phyloP scores from a whole-genome alignment of 2,329 filamentous ascomycete species.

The Diaporthe ilicicola region DNA sequence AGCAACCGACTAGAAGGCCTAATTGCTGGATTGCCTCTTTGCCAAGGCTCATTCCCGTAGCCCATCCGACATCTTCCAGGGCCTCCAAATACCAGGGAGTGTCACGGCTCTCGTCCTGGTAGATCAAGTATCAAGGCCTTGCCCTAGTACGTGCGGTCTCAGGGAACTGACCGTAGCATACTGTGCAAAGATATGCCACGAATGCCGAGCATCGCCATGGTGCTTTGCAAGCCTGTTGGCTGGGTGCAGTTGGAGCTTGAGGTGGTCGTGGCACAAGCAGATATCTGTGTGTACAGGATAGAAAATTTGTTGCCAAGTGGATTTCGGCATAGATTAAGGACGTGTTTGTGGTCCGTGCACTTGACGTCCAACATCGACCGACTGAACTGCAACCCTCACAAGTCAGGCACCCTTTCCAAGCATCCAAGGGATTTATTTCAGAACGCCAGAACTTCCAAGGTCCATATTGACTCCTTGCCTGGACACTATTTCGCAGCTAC shows the following conservation, averaged over 20 bases:
- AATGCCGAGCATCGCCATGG: too few species aligned
- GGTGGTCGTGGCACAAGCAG: background rate
- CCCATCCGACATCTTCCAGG: background rate
- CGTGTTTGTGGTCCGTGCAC: background rate
- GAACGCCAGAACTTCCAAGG: background rate
- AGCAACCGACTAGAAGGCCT: background rate
- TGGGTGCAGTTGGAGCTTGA: background rate
- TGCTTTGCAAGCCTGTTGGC: background rate
- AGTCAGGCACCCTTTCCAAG: background rate
- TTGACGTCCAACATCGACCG: background rate
- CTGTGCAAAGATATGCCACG: background rate
- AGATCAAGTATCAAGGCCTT: background rate
- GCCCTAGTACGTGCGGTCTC: background rate
- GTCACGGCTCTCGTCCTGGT: background rate
- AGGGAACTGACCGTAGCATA: background rate
- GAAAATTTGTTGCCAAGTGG: background rate
- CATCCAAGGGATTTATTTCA: background rate
- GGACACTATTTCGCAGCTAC: background rate
- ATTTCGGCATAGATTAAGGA: background rate
- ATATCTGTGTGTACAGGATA: background rate
- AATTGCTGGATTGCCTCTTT: background rate
- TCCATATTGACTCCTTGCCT: background rate
- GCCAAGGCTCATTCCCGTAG: background rate
- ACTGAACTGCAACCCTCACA: background rate
- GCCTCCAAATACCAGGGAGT: background rate